Evolutionary conservation across 176 grass and related monocot species (phyloP).

Genomic region (Cenchrus purpureus): DNA sequence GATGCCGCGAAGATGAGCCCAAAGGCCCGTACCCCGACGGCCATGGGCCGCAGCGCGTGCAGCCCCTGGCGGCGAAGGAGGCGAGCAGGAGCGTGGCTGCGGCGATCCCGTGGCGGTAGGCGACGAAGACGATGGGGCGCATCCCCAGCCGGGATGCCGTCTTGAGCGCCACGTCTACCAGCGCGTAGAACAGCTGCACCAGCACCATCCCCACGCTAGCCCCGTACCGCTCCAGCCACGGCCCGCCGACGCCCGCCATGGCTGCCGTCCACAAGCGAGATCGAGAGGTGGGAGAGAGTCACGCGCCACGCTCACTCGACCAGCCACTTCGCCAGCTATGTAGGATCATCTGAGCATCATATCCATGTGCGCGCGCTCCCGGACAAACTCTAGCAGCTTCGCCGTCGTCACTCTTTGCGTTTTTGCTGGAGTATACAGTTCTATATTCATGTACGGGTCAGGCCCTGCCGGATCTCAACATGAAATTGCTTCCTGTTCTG

Average conservation of each 20-base stretch:
- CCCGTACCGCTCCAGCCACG: constrained; percentile 25
- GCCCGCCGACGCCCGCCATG: constrained; percentile 28
- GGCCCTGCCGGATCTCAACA: background rate
- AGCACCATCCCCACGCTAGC: constrained; percentile 54
- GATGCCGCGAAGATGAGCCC: constrained; percentile 51
- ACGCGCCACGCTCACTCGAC: background rate
- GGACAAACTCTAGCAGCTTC: background rate
- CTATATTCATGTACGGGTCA: background rate
- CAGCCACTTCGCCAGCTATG: background rate
- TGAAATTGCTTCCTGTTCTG: background rate
- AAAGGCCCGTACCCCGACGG: constrained; percentile 38
- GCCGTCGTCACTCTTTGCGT: background rate
- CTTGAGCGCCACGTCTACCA: constrained; percentile 62
- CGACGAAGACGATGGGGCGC: constrained; percentile 63
- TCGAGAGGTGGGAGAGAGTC: background rate
- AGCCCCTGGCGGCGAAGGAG: constrained; percentile 40
- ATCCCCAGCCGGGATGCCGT: constrained; percentile 50
- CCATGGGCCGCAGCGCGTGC: constrained; percentile 42
- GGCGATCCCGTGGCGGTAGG: constrained; percentile 62
- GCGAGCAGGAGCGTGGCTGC: constrained; percentile 48
- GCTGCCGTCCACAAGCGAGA: background rate
- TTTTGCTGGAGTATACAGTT: background rate
- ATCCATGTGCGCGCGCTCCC: constrained; percentile 27
- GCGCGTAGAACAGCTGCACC: constrained; percentile 60
- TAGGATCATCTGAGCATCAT: background rate